Evolutionary conservation across 164 flowering plant species (phyloP), one percentile per base, ranked within the genome.

Genomic region (Liquidambar formosana): DNA sequence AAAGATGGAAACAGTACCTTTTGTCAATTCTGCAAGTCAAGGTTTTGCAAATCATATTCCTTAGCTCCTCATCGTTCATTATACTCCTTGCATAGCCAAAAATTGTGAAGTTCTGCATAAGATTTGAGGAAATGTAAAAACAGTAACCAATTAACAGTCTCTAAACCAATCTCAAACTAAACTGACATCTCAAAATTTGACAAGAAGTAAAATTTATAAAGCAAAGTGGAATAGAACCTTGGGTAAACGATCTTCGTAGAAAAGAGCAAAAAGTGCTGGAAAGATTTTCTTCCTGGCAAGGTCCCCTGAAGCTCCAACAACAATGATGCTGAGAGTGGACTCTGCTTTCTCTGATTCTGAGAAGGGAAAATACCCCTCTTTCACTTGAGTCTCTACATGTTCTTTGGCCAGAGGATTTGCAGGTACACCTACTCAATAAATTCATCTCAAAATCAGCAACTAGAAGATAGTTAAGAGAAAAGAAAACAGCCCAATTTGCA

Each of bases 251-350:
- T 75, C 92, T 68, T 92, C 95, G 53, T 89, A 88, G 69, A 57
- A 92, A 23, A 92, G 89, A 44, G 97, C 97, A 75, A 92, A 92
- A 25, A 92, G 88, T 44, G 97, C 95, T 15, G 97, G 97, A 71
- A 92, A 92, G 16, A 92, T 92, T 76, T 92, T 92, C 87, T 89
- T 91, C 77, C 83, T 89, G 21, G 95, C 94, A 67, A 92, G 91
- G 75, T 92, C 92, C 38, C 97, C 97, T 0, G 97, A 90, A 67
- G 97, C 97, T 56, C 97, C 97, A 74, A 90, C 89, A 48, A 92
- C 89, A n/a, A 86, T 88, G 15, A 92, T 88, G 71, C 92, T 92
- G 52, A 87, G 77, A 58, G 86, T 86, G 15, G 82, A 70, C 54
- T 77, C 83, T 16, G 3, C 60, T 45, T 77, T 75, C 59, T 52